phyloP scores from a whole-genome alignment of 2,329 filamentous ascomycete genomes.

The Sordariomycetes sp. region DNA sequence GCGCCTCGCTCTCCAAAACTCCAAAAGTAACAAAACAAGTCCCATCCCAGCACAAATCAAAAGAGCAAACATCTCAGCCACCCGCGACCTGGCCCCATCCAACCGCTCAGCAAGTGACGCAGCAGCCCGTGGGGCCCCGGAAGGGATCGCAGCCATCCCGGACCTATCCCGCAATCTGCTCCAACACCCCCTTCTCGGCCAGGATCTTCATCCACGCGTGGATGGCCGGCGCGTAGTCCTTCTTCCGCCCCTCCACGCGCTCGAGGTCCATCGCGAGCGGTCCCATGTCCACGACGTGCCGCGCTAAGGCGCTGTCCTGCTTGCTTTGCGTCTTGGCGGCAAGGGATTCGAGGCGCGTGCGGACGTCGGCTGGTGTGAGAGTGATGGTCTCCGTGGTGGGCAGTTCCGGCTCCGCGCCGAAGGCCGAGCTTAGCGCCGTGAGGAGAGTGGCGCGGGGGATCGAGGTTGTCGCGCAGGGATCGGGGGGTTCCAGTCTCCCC shows the following conservation, averaged over 20 bases:
- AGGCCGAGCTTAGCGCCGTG: neutral
- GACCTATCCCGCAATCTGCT: slow-evolving; percentile 15
- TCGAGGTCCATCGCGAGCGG: slow-evolving; percentile 35
- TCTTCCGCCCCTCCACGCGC: slow-evolving; percentile 42
- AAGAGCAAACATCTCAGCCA: no score
- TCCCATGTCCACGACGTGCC: slow-evolving; percentile 37
- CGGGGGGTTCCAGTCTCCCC: neutral
- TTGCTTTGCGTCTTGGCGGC: neutral
- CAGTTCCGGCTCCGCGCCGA: neutral
- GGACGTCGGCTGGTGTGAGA: neutral
- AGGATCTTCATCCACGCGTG: slow-evolving; percentile 60
- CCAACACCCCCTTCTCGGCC: slow-evolving; percentile 53
- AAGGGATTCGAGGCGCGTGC: neutral
- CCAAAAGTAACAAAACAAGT: no score
- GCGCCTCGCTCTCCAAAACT: no score
- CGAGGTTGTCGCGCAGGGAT: neutral
- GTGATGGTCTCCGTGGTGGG: neutral
- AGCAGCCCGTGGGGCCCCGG: neutral
- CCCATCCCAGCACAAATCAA: no score
- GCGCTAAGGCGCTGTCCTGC: slow-evolving; percentile 14
- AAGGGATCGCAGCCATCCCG: neutral
- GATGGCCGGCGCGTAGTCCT: slow-evolving; percentile 61
- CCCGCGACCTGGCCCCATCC: neutral
- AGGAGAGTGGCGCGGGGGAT: neutral
- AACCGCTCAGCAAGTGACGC: neutral